Evolutionary conservation across 2,329 filamentous ascomycete genomes (phyloP).

Genomic region (Xylariaceae sp.): DNA sequence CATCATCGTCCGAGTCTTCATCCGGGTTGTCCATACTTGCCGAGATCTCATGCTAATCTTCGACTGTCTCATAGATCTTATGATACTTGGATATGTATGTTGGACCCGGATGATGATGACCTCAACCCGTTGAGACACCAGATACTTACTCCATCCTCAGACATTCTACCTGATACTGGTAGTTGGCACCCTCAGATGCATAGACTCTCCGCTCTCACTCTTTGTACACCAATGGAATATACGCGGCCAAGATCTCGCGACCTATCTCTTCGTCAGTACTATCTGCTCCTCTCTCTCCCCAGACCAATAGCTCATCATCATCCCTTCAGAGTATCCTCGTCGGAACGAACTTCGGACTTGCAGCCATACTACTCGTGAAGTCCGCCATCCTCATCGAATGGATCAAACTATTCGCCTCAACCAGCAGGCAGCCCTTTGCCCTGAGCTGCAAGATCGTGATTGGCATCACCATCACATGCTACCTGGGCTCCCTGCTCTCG

Average conservation of each 20-base stretch:
- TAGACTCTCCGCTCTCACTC: background rate
- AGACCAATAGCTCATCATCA: background rate
- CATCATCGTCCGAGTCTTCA: background rate
- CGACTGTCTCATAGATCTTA: conserved; percentile 1
- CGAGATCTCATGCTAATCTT: background rate
- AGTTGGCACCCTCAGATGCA: background rate
- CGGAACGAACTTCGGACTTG: conserved; percentile 5
- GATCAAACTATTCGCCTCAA: conserved; percentile 6
- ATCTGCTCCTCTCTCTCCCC: background rate
- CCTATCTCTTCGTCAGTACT: conserved; percentile 3
- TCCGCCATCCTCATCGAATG: conserved; percentile 7
- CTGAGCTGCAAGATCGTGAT: conserved; percentile 4
- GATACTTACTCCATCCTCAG: background rate
- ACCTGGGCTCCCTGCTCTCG: background rate
- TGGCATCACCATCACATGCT: conserved; percentile 2
- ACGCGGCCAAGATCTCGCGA: conserved; percentile 1
- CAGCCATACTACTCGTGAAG: conserved; percentile 3
- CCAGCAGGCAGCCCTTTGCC: background rate
- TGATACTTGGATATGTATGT: conserved; percentile 7
- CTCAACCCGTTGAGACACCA: background rate
- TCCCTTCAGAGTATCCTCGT: conserved; percentile 1
- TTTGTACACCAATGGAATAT: conserved; percentile 10
- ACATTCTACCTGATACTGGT: background rate
- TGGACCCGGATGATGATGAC: background rate
- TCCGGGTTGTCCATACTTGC: background rate